These are phyloP conservation scores for Trametes gibbosa DNA, from an alignment of 768 basidiomycete species.

Conservation along the genomic window DNA sequence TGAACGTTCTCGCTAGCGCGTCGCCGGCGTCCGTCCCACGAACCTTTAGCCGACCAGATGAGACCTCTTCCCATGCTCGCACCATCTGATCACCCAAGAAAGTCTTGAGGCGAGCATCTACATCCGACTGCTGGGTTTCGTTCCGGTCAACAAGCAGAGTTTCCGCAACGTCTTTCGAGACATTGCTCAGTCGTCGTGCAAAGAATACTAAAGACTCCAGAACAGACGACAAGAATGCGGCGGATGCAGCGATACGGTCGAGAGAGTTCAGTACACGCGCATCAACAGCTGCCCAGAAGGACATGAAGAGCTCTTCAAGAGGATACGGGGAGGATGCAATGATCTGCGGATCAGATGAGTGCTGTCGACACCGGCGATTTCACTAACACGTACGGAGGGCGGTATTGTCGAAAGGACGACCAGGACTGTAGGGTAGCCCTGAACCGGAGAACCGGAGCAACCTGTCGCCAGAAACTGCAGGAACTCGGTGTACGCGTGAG, in stretches of 20 bases:
- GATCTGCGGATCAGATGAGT: slow-evolving; percentile 32
- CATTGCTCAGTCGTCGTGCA: slow-evolving; percentile 38
- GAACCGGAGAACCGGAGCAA: slow-evolving; percentile 73
- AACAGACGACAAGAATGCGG: slow-evolving; percentile 66
- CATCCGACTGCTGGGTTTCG: neutral
- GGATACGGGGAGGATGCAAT: slow-evolving; percentile 24
- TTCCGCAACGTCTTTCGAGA: slow-evolving; percentile 14
- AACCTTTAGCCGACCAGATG: slow-evolving; percentile 43
- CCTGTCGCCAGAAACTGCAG: slow-evolving; percentile 74
- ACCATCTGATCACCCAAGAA: slow-evolving; percentile 47
- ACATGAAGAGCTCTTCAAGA: slow-evolving; percentile 56
- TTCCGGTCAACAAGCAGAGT: slow-evolving; percentile 1
- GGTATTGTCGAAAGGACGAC: slow-evolving; percentile 83
- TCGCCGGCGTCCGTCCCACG: slow-evolving; percentile 43
- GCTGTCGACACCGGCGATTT: neutral
- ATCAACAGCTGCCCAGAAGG: slow-evolving; percentile 83
- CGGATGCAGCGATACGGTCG: slow-evolving; percentile 48
- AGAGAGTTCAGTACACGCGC: slow-evolving; percentile 61
- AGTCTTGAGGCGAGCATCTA: slow-evolving; percentile 6
- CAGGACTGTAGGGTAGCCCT: slow-evolving; percentile 81
- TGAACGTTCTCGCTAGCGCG: slow-evolving; percentile 43
- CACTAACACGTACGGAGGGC: slow-evolving; percentile 43
- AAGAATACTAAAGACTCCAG: slow-evolving; percentile 71
- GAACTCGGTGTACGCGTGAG: slow-evolving; percentile 66
- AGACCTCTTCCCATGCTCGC: slow-evolving; percentile 49